Evolutionary conservation across 352 stramenopile genomes (phyloP), one percentile per base, ranked within the genome.

Genomic region (Globisporangium cylindrosporum): DNA sequence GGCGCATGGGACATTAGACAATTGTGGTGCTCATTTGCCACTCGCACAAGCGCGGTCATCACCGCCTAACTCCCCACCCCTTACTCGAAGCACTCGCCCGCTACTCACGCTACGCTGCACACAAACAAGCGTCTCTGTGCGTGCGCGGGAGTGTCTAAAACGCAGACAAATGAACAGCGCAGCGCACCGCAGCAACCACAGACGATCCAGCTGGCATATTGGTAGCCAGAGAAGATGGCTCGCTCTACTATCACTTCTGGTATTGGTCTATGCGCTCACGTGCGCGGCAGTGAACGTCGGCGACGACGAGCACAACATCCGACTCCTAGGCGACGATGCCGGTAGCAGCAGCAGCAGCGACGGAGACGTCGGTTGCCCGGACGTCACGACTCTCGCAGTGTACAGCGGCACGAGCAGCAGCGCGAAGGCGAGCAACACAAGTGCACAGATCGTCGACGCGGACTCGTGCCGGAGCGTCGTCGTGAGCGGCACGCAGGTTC

Each of bases 311-410:
- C n/a, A 24, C 29, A 51, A 29, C 14, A 9, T 66, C 6, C 46
- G 46, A 3, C 46, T 59, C 46, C 46, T 22, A 3, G 43, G 34
- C 18, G 61, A 53, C 8, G 51, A 51, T 1, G 62, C 54, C 15
- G 25, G 25, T 32, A 48, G 36, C 29, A 22, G 36, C n/a, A 12
- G 38, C 58, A 53, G 10, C 36, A 27, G 22, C 22, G 58, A 48
- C 8, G 36, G 24, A 56, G n/a, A 58, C 53, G 18, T 59, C 49
- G 66, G 53, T 15, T 84, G 77, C 32, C 62, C 73, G 24, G 76
- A 78, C 58, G 74, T 73, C 62, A 81, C 73, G 48, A 68, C 62
- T 8, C 32, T 68, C 34, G 73, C 64, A 46, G 32, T 60, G 22
- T 67, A 64, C 41, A 48, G 46, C 25, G 53, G 34, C 32, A 51